A percentile compares a stretch with the other conserved stretches of the same genome.
These are phyloP conservation scores for Daldinia bambusicola DNA, from an alignment of 495 filamentous ascomycete species.

Conservation along the genomic window DNA sequence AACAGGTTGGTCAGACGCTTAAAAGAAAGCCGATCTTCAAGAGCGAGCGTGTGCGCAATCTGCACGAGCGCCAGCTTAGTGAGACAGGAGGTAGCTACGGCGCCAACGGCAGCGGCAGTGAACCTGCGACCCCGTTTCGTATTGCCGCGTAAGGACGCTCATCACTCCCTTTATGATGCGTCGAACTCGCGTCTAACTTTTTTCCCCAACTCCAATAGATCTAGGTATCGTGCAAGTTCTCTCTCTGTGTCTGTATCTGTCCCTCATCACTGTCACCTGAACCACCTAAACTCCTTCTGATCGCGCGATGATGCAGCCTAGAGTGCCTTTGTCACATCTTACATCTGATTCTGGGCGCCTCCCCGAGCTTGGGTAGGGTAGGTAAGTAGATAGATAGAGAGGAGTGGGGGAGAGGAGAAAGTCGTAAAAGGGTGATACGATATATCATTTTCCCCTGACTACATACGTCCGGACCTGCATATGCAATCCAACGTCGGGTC, in stretches of 20 bases:
- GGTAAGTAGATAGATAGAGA: too few species aligned
- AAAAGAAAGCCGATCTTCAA: conserved; percentile 26
- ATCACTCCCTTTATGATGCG: conserved; percentile 21
- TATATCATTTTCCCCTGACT: conserved; percentile 41
- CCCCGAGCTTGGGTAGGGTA: conserved; percentile 34
- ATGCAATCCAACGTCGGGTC: conserved; percentile 42
- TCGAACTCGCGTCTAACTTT: conserved; percentile 16
- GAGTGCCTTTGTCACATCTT: conserved; percentile 35
- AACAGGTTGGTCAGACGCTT: conserved; percentile 24
- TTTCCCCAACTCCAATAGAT: neutral
- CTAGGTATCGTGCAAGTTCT: conserved; percentile 13
- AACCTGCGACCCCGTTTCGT: conserved; percentile 17
- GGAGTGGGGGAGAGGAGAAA: conserved; percentile 9
- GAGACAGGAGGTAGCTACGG: conserved; percentile 22
- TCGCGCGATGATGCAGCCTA: conserved; percentile 37
- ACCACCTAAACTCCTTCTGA: conserved; percentile 29
- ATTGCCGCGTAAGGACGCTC: conserved; percentile 15
- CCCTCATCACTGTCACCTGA: conserved; percentile 22
- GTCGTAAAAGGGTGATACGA: conserved; percentile 34
- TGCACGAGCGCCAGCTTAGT: conserved; percentile 21
- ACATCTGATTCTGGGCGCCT: conserved; percentile 36
- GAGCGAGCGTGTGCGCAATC: conserved; percentile 26
- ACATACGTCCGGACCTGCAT: conserved; percentile 38
- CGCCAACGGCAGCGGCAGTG: conserved; percentile 10
- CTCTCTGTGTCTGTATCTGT: neutral